phyloP scores from a whole-genome alignment of 1,284 basidiomycete genomes.

The Ustilago shanxiensis region DNA sequence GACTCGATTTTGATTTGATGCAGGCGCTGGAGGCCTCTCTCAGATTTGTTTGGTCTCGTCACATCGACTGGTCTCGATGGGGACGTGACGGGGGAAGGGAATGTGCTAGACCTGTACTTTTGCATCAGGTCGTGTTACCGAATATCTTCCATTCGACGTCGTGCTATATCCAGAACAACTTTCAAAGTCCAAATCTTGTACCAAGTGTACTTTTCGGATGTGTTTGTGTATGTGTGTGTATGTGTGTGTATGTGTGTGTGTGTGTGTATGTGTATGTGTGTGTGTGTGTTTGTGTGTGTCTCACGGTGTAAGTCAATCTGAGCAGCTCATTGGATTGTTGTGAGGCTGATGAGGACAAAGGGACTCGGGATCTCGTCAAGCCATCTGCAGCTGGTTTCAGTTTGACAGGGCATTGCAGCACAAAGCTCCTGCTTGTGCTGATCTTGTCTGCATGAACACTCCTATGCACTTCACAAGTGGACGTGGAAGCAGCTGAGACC shows the following conservation, averaged over 20 bases:
- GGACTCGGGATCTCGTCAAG: background rate
- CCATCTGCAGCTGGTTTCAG: background rate
- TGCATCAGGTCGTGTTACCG: slow-evolving; percentile 37
- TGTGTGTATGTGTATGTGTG: slow-evolving; percentile 5
- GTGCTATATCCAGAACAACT: slow-evolving; percentile 55
- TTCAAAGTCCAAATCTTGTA: slow-evolving; percentile 22
- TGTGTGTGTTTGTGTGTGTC: background rate
- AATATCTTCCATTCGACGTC: slow-evolving; percentile 46
- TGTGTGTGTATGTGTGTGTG: background rate
- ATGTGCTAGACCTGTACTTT: slow-evolving; percentile 42
- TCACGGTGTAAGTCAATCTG: background rate
- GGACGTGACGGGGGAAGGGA: slow-evolving; percentile 28
- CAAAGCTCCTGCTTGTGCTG: background rate
- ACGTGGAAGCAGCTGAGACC: background rate
- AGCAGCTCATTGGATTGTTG: background rate
- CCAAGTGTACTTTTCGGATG: background rate
- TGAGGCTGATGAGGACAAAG: background rate
- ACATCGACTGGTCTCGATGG: slow-evolving; percentile 30
- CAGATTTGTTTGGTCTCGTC: slow-evolving; percentile 3
- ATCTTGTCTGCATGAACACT: background rate
- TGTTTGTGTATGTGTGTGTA: background rate
- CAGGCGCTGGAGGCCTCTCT: slow-evolving; percentile 3
- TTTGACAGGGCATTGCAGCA: background rate
- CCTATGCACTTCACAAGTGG: no score
- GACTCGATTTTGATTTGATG: background rate